These are phyloP conservation scores for Penicillium sp. DNA, from an alignment of 2,329 filamentous ascomycete genomes.

Conservation along the genomic window DNA sequence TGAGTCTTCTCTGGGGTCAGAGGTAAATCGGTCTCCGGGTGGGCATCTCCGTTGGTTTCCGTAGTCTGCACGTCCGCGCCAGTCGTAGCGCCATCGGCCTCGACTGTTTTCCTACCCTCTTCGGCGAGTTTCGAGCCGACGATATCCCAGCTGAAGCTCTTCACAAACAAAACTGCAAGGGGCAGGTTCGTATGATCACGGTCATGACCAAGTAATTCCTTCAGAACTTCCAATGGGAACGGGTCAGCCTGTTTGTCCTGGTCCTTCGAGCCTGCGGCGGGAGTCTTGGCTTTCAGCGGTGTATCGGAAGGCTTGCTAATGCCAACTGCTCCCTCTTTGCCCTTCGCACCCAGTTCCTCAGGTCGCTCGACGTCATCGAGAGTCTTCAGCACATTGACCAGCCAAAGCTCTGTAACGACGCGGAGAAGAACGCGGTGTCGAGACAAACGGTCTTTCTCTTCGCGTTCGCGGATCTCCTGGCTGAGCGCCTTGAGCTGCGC, in stretches of 20 bases:
- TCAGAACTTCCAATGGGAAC: conserved; percentile 95
- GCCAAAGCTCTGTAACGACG: conserved; percentile 93
- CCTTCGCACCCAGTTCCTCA: conserved; percentile 56
- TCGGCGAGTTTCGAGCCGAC: conserved; percentile 71
- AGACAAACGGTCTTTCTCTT: conserved; percentile 88
- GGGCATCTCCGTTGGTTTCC: conserved; percentile 42
- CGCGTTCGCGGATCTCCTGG: conserved; percentile 81
- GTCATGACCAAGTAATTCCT: conserved; percentile 91
- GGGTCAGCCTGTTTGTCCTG: conserved; percentile 74
- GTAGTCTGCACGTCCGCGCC: conserved; percentile 49
- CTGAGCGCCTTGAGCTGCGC: conserved; percentile 73
- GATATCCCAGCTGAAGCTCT: conserved; percentile 94
- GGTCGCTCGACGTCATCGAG: conserved; percentile 66
- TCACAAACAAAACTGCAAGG: conserved; percentile 90
- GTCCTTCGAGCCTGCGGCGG: conserved; percentile 53
- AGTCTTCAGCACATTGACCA: conserved; percentile 82
- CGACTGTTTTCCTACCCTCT: conserved; percentile 79
- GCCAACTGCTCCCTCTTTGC: conserved; percentile 50
- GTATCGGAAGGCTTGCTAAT: conserved; percentile 47
- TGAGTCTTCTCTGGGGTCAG: conserved; percentile 74
- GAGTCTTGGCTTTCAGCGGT: conserved; percentile 59
- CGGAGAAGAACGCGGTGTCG: conserved; percentile 83
- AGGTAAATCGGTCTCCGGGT: conserved; percentile 62
- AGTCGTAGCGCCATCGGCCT: conserved; percentile 68
- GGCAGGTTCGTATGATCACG: conserved; percentile 89